Evolutionary conservation across 1,284 basidiomycete species (phyloP).

Genomic region (Fomes fomentarius): DNA sequence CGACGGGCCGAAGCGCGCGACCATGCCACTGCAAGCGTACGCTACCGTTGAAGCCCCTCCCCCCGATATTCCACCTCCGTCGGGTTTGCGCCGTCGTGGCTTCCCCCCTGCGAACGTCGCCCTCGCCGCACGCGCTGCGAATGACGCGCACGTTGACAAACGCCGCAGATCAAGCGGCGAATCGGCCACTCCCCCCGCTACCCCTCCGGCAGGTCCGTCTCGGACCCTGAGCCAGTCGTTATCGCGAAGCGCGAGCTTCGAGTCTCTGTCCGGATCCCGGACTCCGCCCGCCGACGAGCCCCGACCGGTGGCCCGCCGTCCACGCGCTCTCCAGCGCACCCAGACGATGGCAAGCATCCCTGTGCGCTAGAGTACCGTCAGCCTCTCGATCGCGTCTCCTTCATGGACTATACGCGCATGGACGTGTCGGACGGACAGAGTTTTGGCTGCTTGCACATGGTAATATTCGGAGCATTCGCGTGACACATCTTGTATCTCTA

Average conservation of each 20-base stretch:
- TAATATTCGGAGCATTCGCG: not conserved
- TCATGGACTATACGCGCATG: not conserved
- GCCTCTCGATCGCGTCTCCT: too few species aligned
- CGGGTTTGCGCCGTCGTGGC: not conserved
- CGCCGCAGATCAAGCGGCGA: conserved; percentile 4
- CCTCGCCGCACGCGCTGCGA: not conserved
- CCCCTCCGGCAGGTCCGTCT: conserved; percentile 1
- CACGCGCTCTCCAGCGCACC: conserved; percentile 14
- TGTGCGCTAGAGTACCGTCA: not conserved
- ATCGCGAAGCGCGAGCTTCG: conserved; percentile 2
- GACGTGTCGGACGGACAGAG: not conserved
- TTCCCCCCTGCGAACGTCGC: not conserved
- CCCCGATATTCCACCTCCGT: not conserved
- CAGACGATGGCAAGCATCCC: conserved; percentile 13
- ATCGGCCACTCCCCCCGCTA: conserved; percentile 5
- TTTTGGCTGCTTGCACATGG: not conserved
- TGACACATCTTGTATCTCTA: not conserved
- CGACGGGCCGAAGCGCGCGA: conserved; percentile 19
- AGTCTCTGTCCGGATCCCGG: conserved; percentile 4
- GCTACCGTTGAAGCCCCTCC: not conserved
- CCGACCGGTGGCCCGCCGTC: not conserved
- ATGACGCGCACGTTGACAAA: conserved; percentile 17
- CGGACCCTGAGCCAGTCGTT: not conserved
- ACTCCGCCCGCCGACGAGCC: conserved; percentile 8
- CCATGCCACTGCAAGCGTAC: not conserved